Evolutionary conservation across 2,329 filamentous ascomycete genomes (phyloP).

Genomic region (Aspergillus glaucus): DNA sequence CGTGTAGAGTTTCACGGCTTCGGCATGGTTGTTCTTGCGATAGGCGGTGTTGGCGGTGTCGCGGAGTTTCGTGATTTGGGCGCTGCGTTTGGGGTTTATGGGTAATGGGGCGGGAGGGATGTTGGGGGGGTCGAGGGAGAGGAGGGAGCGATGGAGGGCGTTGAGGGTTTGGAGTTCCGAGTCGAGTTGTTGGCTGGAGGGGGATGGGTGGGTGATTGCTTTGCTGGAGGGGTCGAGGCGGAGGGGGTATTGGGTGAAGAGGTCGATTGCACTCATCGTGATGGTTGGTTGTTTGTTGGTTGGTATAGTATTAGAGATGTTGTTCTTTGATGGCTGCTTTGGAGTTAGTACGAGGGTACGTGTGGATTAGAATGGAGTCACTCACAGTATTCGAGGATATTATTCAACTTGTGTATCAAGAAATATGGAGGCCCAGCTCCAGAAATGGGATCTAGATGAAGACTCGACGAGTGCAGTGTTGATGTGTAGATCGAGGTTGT

Average conservation of each 20-base stretch:
- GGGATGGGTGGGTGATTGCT: slow-evolving; percentile 54
- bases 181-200: slow-evolving; percentile 38
- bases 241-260: slow-evolving; percentile 75
- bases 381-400: no score
- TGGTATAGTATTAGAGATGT: not conserved
- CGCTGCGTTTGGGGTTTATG: slow-evolving; percentile 85
- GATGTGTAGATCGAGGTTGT: not conserved
- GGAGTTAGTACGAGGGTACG: not conserved
- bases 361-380: not conserved
- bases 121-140: slow-evolving; percentile 57
- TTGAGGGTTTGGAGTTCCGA: slow-evolving; percentile 70
- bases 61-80: slow-evolving; percentile 82
- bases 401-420: no score
- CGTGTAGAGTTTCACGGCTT: slow-evolving; percentile 74
- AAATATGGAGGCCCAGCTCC: no score
- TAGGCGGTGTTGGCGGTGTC: slow-evolving; percentile 79
- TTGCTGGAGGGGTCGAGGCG: slow-evolving; percentile 77
- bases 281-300: slow-evolving; percentile 2
- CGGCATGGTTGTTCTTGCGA: slow-evolving; percentile 66
- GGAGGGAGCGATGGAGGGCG: slow-evolving; percentile 64
- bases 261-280: slow-evolving; percentile 28
- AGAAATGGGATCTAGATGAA: no score
- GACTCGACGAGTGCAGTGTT: no score
- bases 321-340: not conserved
- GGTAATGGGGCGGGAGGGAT: slow-evolving; percentile 82